A percentile compares a stretch with the other conserved stretches of the same genome.
phyloP scores from a whole-genome alignment of 108 stramenopile species.

The Mediolabrus comicus region DNA sequence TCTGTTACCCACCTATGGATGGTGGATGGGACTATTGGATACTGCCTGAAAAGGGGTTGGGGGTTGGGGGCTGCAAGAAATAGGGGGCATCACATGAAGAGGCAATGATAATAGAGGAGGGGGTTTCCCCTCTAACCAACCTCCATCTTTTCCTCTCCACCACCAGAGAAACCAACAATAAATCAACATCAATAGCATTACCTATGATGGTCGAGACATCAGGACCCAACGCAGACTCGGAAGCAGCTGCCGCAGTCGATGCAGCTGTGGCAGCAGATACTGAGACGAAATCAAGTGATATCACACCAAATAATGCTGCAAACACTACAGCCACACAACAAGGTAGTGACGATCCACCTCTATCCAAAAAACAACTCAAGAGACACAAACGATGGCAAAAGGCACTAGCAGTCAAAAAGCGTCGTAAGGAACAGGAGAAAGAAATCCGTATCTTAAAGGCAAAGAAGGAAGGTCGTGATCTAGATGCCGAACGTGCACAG shows the following conservation, averaged over 20 bases:
- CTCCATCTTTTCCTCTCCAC: too few species aligned
- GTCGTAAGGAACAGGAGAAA: conserved; percentile 65
- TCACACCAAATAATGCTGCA: background rate
- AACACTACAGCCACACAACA: background rate
- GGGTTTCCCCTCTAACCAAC: too few species aligned
- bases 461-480: conserved; percentile 60
- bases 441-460: conserved; percentile 62
- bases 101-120: too few species aligned
- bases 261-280: background rate
- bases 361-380: conserved; percentile 79
- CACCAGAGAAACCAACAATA: too few species aligned
- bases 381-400: conserved; percentile 55
- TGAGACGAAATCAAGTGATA: background rate
- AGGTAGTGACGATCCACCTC: background rate
- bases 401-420: conserved; percentile 57
- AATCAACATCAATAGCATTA: too few species aligned
- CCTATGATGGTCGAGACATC: too few species aligned
- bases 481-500: conserved; percentile 55
- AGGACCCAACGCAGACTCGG: too few species aligned
- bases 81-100: too few species aligned
- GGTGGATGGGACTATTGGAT: too few species aligned
- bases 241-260: background rate
- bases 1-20: too few species aligned
- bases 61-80: too few species aligned
- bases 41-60: too few species aligned